phyloP scores from a whole-genome alignment of 192 early-diverging fungal genomes.

The Obelidium mucronatum region DNA sequence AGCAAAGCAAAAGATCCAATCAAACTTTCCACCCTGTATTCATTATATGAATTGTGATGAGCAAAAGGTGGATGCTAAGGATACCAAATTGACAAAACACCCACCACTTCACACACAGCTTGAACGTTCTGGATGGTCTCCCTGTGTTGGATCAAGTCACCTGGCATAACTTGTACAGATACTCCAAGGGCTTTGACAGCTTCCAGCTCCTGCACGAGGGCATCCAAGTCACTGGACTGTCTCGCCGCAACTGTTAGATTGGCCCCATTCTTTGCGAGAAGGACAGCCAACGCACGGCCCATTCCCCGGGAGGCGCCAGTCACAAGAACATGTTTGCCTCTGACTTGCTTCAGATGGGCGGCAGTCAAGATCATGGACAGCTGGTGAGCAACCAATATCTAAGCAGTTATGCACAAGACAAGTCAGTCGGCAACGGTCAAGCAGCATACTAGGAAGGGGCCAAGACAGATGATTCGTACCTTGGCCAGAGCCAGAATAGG shows the following conservation, averaged over 20 bases:
- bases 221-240: slow-evolving; percentile 10
- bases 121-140: not conserved
- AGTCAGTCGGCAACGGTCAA: not conserved
- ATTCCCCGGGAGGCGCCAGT: slow-evolving; percentile 54
- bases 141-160: slow-evolving; percentile 13
- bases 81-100: no score
- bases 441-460: not conserved
- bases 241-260: slow-evolving; percentile 56
- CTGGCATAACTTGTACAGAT: not conserved
- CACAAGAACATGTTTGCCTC: slow-evolving; percentile 47
- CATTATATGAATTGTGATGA: no score
- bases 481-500: slow-evolving; percentile 36
- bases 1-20: slow-evolving; percentile 21
- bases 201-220: not conserved
- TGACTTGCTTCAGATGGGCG: not conserved
- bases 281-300: slow-evolving; percentile 39
- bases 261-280: slow-evolving; percentile 45
- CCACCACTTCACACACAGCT: no score
- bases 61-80: no score
- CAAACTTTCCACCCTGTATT: not conserved
- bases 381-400: not conserved
- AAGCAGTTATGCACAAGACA: not conserved
- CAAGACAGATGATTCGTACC: slow-evolving; percentile 3
- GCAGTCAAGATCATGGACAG: not conserved
- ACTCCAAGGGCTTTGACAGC: not conserved